Conservation (phyloP, 805 yeast genomes). For the Yamadazyma takamatsuzukensis region DNA sequence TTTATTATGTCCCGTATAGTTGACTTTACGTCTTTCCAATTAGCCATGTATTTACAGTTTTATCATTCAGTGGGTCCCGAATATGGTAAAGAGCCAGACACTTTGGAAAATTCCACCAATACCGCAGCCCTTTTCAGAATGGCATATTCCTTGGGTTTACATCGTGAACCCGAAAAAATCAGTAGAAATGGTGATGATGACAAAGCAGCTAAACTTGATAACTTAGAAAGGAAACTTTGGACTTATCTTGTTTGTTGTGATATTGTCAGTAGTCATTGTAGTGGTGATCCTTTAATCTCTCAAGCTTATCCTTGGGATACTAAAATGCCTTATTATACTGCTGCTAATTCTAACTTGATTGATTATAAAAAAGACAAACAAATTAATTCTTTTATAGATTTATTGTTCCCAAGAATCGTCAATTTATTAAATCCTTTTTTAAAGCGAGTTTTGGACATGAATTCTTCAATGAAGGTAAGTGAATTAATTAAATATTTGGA, state of each 20-base stretch:
- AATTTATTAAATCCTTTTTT: constrained; percentile 6
- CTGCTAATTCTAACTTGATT: constrained; percentile 32
- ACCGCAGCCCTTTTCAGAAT: constrained; percentile 56
- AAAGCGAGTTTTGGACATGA: constrained; percentile 5
- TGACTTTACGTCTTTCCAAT: constrained; percentile 43
- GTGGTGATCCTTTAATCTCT: constrained; percentile 31
- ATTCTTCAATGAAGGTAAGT: constrained; percentile 4
- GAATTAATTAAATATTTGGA: too few species aligned
- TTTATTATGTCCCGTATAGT: constrained; percentile 17
- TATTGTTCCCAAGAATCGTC: constrained; percentile 24
- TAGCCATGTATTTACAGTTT: constrained; percentile 3
- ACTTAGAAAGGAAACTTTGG: constrained; percentile 37
- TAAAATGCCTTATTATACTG: constrained; percentile 20
- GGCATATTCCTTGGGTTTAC: constrained; percentile 63
- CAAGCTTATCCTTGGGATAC: constrained; percentile 26
- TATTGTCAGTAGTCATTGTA: constrained; percentile 19
- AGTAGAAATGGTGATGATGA: neutral
- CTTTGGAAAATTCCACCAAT: constrained; percentile 17
- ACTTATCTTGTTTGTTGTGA: constrained; percentile 22
- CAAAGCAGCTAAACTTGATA: neutral
- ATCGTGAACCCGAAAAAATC: constrained; percentile 27
- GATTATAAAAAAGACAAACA: constrained; percentile 37
- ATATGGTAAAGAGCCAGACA: constrained; percentile 4
- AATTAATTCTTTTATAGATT: constrained; percentile 26
- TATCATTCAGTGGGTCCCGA: constrained; percentile 7